These are phyloP conservation scores for Phyllosticta citrichinensis DNA, from an alignment of 2,329 filamentous ascomycete genomes.

Conservation along the genomic window DNA sequence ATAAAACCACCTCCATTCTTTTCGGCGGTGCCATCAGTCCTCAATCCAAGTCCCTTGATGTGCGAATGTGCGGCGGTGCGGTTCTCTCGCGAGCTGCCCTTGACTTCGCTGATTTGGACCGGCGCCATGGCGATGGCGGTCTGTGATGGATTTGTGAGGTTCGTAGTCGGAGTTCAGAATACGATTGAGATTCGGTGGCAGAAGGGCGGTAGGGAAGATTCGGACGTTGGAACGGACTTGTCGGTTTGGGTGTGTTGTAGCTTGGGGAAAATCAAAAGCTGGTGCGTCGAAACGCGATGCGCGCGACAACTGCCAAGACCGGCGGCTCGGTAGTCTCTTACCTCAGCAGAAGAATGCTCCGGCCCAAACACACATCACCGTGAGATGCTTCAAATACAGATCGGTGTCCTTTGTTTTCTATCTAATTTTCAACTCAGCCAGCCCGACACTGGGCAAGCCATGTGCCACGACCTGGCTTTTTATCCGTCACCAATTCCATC, in stretches of 20 bases:
- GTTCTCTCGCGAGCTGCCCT: constrained; percentile 91
- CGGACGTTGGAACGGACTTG: not conserved
- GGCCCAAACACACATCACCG: not conserved
- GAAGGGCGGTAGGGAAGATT: not conserved
- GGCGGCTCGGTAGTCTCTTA: not conserved
- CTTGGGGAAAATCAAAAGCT: not conserved
- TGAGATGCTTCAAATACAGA: not conserved
- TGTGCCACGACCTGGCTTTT: constrained; percentile 5
- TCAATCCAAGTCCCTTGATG: constrained; percentile 88
- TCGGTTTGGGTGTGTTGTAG: constrained; percentile 1
- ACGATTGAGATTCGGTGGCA: not conserved
- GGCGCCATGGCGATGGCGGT: constrained; percentile 20
- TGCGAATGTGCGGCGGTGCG: constrained; percentile 95
- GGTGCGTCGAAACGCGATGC: not conserved
- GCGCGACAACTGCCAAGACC: not conserved
- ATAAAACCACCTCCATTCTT: constrained; percentile 74
- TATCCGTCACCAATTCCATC: not conserved
- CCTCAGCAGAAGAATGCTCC: not conserved
- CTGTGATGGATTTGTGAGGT: not conserved
- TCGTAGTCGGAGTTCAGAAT: not conserved
- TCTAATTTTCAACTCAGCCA: not conserved
- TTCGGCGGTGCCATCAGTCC: constrained; percentile 76
- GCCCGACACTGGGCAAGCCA: not conserved
- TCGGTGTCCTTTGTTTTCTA: not conserved
- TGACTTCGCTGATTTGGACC: constrained; percentile 63